Evolutionary conservation across 2,329 filamentous ascomycete species (phyloP).

Genomic region (Talaromyces amestolkiae): DNA sequence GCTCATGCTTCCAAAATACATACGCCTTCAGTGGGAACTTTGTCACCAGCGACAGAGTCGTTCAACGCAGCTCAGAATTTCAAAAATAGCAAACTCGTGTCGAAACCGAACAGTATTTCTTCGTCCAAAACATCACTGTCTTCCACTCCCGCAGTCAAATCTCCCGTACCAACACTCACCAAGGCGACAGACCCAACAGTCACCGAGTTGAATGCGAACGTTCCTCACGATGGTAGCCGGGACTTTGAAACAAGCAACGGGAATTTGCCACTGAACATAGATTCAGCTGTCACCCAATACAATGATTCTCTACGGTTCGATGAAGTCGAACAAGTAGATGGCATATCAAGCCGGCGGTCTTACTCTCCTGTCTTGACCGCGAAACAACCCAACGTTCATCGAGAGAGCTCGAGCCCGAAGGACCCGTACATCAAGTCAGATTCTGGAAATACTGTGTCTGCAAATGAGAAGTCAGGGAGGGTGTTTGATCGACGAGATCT

Average conservation of each 20-base stretch:
- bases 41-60: constrained; percentile 32
- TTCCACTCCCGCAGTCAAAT: constrained; percentile 37
- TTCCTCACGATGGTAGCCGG: constrained; percentile 29
- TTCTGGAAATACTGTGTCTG: constrained; percentile 23
- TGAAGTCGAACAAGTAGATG: constrained; percentile 32
- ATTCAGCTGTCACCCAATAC: constrained; percentile 31
- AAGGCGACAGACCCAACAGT: constrained; percentile 46
- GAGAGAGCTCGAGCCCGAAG: constrained; percentile 26
- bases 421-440: constrained; percentile 25
- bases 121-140: constrained; percentile 38
- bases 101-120: constrained; percentile 43
- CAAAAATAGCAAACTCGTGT: constrained; percentile 40
- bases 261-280: constrained; percentile 31
- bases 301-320: constrained; percentile 32
- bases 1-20: constrained; percentile 39
- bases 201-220: constrained; percentile 47
- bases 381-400: constrained; percentile 28
- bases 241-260: constrained; percentile 33
- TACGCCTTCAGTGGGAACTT: constrained; percentile 34
- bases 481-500: constrained; percentile 27
- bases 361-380: constrained; percentile 36
- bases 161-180: constrained; percentile 37
- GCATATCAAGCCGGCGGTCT: constrained; percentile 29
- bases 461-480: constrained; percentile 27
- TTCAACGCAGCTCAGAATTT: constrained; percentile 23